These are phyloP conservation scores for Malassezia brasiliensis DNA, from an alignment of 1,284 basidiomycete species.

Conservation along the genomic window DNA sequence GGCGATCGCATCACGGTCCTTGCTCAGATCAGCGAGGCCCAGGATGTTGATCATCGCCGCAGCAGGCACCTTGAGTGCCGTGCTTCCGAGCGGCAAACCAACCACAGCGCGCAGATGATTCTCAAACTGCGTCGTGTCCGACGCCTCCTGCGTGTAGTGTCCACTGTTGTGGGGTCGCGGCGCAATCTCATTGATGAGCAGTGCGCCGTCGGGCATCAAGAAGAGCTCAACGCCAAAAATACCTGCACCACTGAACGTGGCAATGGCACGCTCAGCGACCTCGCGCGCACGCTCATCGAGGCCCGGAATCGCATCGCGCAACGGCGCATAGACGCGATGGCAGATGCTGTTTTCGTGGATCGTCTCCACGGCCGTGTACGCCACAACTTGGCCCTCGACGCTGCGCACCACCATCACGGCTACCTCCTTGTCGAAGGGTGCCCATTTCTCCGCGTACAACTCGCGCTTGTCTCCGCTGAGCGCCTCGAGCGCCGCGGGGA, in stretches of 20 bases:
- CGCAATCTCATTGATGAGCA: constrained; percentile 93
- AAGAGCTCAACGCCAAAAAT: constrained; percentile 99
- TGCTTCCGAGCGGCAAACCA: constrained; percentile 76
- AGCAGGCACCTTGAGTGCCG: constrained; percentile 73
- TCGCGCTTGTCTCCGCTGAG: constrained; percentile 46
- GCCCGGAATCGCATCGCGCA: constrained; percentile 49
- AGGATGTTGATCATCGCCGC: constrained; percentile 93
- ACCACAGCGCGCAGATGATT: constrained; percentile 97
- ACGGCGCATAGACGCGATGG: constrained; percentile 79
- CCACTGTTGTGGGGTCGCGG: constrained; percentile 98
- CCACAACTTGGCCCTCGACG: constrained; percentile 59
- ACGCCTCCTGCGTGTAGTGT: constrained; percentile 98
- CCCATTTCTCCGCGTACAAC: constrained; percentile 90
- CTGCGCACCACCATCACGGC: constrained; percentile 91
- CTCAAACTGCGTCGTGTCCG: constrained; percentile 90
- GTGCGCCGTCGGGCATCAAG: constrained; percentile 70
- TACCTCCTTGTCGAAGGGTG: constrained; percentile 77
- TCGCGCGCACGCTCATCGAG: constrained; percentile 60
- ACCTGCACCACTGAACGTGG: constrained; percentile 73
- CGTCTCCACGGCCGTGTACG: constrained; percentile 91
- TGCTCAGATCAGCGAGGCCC: constrained; percentile 40
- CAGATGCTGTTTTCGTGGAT: constrained; percentile 90
- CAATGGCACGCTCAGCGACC: constrained; percentile 74
- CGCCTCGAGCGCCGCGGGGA: constrained; percentile 57
- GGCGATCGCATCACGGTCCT: constrained; percentile 35